phyloP scores from a whole-genome alignment of 805 yeast species.

The Wickerhamomyces hampshirensis region DNA sequence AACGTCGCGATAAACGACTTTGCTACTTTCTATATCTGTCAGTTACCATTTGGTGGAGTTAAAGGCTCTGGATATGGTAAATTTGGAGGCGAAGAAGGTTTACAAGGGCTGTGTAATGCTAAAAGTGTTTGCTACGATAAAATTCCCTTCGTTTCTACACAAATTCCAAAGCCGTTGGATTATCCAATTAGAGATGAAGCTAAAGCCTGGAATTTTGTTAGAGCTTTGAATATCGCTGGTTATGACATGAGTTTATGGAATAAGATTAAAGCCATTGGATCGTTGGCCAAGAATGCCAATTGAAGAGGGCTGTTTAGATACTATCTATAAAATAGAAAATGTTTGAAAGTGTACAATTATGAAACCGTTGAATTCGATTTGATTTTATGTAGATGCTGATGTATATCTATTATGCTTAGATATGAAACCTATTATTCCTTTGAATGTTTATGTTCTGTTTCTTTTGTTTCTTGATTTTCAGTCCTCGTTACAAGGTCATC shows the following conservation, averaged over 20 bases:
- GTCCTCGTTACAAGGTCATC: too few relatives aligned
- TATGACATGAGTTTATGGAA: slow-evolving; percentile 76
- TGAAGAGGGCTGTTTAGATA: too few relatives aligned
- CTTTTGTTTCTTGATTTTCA: too few relatives aligned
- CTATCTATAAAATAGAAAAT: slow-evolving; percentile 9
- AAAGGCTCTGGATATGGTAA: slow-evolving; percentile 95
- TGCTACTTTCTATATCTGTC: slow-evolving; percentile 94
- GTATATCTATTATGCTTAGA: too few relatives aligned
- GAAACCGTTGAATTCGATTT: too few relatives aligned
- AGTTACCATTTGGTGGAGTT: slow-evolving; percentile 94
- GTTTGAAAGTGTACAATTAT: not conserved
- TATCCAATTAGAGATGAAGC: slow-evolving; percentile 82
- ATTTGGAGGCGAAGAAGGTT: slow-evolving; percentile 97
- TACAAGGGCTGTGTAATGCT: slow-evolving; percentile 81
- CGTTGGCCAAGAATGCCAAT: slow-evolving; percentile 44
- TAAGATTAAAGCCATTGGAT: slow-evolving; percentile 48
- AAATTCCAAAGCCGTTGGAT: slow-evolving; percentile 84
- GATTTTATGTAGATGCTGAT: too few relatives aligned
- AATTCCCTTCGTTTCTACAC: slow-evolving; percentile 70
- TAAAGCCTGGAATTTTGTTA: slow-evolving; percentile 86
- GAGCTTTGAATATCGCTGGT: slow-evolving; percentile 76
- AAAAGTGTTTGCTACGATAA: slow-evolving; percentile 86
- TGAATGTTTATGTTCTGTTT: too few relatives aligned
- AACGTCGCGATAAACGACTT: slow-evolving; percentile 97
- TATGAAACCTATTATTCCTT: too few relatives aligned